Base-by-base conservation (phyloP, 257 asterid species). In the Nicotiana benthamiana region DNA sequence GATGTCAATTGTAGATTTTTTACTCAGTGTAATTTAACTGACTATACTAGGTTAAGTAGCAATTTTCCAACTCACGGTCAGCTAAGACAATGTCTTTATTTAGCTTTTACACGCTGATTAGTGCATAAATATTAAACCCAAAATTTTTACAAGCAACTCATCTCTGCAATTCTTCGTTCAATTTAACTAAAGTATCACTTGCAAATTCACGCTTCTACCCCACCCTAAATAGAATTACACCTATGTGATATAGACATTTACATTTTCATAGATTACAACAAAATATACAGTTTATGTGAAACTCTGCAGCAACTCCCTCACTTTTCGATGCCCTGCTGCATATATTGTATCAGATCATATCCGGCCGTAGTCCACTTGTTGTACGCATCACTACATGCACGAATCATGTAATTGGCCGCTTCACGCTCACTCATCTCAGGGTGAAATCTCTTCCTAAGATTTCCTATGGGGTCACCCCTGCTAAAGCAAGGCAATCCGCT, bases 401-500 rank as follows among this genome's bases (percentile, higher is more conserved):
- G 91, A 43, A 94, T 91, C 99, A 96, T 96, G 80, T 84, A 96
- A 84, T 90, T 92, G 59, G 99, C 99, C 3, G 99, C 99, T 85
- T 96, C 99, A 4, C 99, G 97, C 40, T 96, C 99, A 20, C 90
- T 94, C 99, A 96, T 92, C 82, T 96, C 99, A 4, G 99, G 98
- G 80, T 89, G 99, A 84, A 92, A 91, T 81, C 99, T 93, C 90
- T 94, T 96, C 30, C 98, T 92, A 57, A 96, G 98, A 77, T 96
- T 96, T 64, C 99, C 98, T 34, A 96, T 92, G 20, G 99, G 98
- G 43, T 96, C 98, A 4, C 99, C 99, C 82, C 99, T 83, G 89
- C 99, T 91, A 86, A 96, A 94, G 91, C 99, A 96, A 43, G 99
- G 99, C 87, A 96, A 84, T 74, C 99, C 99, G 4, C 99, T 96